Base-by-base conservation (phyloP, 75 land plant species). In the Pinus tabuliformis region DNA sequence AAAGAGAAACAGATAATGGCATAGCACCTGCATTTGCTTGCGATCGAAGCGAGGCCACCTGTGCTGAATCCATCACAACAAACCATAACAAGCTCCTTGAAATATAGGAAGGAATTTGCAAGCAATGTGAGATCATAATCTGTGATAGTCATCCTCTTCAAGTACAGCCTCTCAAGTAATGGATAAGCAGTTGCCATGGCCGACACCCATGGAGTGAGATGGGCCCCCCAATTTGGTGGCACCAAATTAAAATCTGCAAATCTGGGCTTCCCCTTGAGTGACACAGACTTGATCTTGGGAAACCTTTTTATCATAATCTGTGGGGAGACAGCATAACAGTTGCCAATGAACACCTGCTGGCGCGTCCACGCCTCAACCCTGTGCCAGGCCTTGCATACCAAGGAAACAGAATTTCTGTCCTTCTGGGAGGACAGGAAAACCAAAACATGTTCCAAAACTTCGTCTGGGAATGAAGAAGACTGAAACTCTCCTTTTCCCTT, bases 41-140 rank as follows among this genome's bases (percentile, higher is more conserved):
- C 86, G 59, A 93, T 63, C 36, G 70, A 60, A 21, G 93, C 89
- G 22, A 93, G 88, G 7, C 98, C 98, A 37, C 74, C 58, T 26
- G 98, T 95, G 37, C 94, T 90, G 77, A 95, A 93, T 2, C 97
- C 98, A 21, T 95, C 98, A 61, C 98, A 95, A 68, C 88, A 91
- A 57, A 85, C 70, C 74, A 95, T 74, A 12, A 75, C 63, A 2
- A 95, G 83, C 76, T 89, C 87, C 64, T 77, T 76, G 58, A 95
- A 91, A 49, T 36, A 59, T 30, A 88, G 82, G 42, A 93, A 81
- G 13, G 87, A 78, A 28, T 73, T 12, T n/a, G 93, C 91, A 16
- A 93, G 33, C 58, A 82, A 22, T 9, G 61, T 57, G 59, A 95
- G 82, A 77, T 88, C 85, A 12, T 84, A 86, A 26, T 95, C 90